Evolutionary conservation across 108 stramenopile genomes (phyloP).

Genomic region (Cyclotella distinguenda): DNA sequence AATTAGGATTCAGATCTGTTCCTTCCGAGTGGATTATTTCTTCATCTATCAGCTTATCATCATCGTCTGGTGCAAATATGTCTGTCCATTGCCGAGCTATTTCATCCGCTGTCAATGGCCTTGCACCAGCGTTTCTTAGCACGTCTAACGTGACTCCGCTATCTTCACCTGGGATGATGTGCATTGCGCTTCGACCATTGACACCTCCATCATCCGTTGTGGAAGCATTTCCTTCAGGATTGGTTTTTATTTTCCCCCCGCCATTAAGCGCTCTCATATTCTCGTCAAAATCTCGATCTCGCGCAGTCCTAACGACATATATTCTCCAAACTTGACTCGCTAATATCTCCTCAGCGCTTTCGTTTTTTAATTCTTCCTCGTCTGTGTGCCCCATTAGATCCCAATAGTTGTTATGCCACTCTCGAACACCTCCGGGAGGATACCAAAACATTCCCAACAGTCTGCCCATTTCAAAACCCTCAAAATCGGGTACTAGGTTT

Average conservation of each 20-base stretch:
- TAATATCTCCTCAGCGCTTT: conserved; percentile 28
- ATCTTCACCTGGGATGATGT: conserved; percentile 50
- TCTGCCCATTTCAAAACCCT: conserved; percentile 21
- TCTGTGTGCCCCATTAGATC: conserved; percentile 22
- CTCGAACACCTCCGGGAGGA: conserved; percentile 40
- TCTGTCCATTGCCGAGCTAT: conserved; percentile 32
- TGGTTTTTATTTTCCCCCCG: conserved; percentile 62
- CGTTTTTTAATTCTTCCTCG: neutral
- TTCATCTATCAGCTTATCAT: neutral
- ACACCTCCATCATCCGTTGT: conserved; percentile 8
- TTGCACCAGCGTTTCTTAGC: conserved; percentile 38
- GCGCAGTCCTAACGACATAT: conserved; percentile 35
- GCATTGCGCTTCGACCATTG: conserved; percentile 47
- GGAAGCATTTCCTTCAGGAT: conserved; percentile 50
- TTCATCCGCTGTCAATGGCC: conserved; percentile 29
- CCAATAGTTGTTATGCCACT: conserved; percentile 44
- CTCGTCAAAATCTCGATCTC: conserved; percentile 75
- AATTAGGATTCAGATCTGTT: conserved; percentile 20
- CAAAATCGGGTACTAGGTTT: neutral
- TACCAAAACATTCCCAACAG: conserved; percentile 50
- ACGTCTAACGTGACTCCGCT: conserved; percentile 39
- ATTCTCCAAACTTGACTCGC: conserved; percentile 44
- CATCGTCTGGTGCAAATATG: conserved; percentile 33
- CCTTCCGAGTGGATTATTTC: no score
- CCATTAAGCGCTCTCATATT: conserved; percentile 54